Percentiles rank a stretch among this genome's conserved stretches.
Conservation (phyloP, 2,329 filamentous ascomycete species). For the Pezizomycotina sp. region DNA sequence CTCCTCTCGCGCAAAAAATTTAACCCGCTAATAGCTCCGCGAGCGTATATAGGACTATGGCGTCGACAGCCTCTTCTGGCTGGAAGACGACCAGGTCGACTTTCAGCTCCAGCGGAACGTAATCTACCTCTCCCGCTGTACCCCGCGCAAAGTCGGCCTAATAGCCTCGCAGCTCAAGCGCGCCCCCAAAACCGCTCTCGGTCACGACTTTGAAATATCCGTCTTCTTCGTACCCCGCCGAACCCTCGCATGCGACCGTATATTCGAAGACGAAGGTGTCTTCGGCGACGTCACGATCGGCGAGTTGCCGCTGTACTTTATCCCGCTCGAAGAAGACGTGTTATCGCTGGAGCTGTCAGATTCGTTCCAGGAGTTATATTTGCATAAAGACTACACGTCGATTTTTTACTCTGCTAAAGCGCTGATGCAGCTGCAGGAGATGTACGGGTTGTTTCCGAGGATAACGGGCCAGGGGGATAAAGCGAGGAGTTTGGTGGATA, state of each 20-base stretch:
- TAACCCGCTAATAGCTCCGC: slow-evolving; percentile 2
- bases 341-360: slow-evolving; percentile 80
- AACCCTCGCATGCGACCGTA: slow-evolving; percentile 75
- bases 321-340: slow-evolving; percentile 79
- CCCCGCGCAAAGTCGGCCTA: slow-evolving; percentile 61
- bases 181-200: slow-evolving; percentile 32
- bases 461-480: slow-evolving; percentile 94
- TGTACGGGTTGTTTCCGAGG: slow-evolving; percentile 81
- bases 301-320: slow-evolving; percentile 76
- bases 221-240: slow-evolving; percentile 91
- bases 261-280: slow-evolving; percentile 83
- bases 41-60: slow-evolving; percentile 70
- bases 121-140: slow-evolving; percentile 79
- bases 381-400: slow-evolving; percentile 81
- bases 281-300: slow-evolving; percentile 79
- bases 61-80: slow-evolving; percentile 90
- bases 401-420: slow-evolving; percentile 78
- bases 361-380: slow-evolving; percentile 71
- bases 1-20: neutral
- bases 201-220: slow-evolving; percentile 68
- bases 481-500: slow-evolving; percentile 70
- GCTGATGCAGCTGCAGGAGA: slow-evolving; percentile 83
- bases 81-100: slow-evolving; percentile 91
- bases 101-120: slow-evolving; percentile 77
- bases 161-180: slow-evolving; percentile 46